Conservation (phyloP, 345 rosid species). For the Hibiscus mutabilis region DNA sequence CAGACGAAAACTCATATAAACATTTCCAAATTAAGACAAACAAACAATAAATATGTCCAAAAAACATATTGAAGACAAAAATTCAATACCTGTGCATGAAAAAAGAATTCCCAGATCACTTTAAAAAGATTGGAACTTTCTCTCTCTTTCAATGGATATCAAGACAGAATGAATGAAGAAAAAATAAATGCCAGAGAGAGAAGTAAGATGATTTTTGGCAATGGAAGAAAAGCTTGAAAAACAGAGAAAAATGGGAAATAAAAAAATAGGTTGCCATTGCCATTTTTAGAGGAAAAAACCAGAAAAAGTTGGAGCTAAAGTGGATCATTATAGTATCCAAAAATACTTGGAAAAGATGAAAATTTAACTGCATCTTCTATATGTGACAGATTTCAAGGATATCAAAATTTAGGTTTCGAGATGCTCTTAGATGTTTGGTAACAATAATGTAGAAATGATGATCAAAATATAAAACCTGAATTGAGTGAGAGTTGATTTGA, state of each 20-base stretch:
- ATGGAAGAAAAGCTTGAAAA: not conserved
- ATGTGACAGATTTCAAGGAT: not conserved
- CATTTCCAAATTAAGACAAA: not conserved
- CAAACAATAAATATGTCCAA: not conserved
- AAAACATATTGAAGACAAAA: not conserved
- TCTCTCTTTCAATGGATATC: not conserved
- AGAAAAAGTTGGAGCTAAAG: not conserved
- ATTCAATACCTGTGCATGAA: conserved; percentile 1
- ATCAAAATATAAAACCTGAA: too few relatives aligned
- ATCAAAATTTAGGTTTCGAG: too few relatives aligned
- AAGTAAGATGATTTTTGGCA: not conserved
- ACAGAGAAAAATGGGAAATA: not conserved
- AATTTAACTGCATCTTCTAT: not conserved
- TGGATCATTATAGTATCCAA: not conserved
- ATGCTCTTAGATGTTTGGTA: too few relatives aligned
- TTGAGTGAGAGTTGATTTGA: too few relatives aligned
- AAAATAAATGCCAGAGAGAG: not conserved
- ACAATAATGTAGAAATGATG: too few relatives aligned
- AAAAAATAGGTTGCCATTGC: not conserved
- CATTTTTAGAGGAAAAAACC: not conserved
- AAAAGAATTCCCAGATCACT: conserved; percentile 5
- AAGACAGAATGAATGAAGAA: not conserved
- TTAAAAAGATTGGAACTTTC: not conserved
- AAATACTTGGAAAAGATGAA: not conserved
- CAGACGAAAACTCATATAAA: conserved; percentile 1